These are phyloP conservation scores for Drosera spatulata DNA, from an alignment of 179 eudicot genomes.

Conservation along the genomic window DNA sequence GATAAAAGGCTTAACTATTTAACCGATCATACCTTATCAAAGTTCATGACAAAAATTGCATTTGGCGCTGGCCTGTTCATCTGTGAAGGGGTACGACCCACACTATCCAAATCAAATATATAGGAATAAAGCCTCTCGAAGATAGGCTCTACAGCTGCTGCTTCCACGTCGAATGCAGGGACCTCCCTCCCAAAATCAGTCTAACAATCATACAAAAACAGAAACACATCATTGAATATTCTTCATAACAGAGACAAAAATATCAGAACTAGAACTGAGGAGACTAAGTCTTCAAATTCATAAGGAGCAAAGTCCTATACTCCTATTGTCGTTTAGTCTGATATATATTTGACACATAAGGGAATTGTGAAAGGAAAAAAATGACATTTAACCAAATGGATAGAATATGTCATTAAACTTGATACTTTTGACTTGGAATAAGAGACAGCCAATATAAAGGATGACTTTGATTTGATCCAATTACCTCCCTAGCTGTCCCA, in stretches of 20 bases:
- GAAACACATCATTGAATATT: neutral
- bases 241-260: too few species aligned
- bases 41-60: conserved; percentile 83
- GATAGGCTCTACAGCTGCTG: conserved; percentile 75
- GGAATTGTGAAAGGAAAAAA: too few species aligned
- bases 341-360: too few species aligned
- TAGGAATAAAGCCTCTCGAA: conserved; percentile 77
- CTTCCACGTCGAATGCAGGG: conserved; percentile 91
- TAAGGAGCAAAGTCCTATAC: too few species aligned
- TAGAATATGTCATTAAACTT: too few species aligned
- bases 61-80: conserved; percentile 71
- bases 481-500: conserved; percentile 94
- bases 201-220: conserved; percentile 26
- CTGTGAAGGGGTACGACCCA: conserved; percentile 36
- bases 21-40: conserved; percentile 63
- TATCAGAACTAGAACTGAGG: too few species aligned
- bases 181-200: conserved; percentile 92
- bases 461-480: neutral
- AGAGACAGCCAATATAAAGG: neutral
- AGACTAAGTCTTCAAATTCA: too few species aligned
- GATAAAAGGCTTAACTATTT: neutral
- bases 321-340: too few species aligned
- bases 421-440: too few species aligned
- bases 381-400: too few species aligned
- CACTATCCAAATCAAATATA: conserved; percentile 63